Conservation (phyloP, 805 yeast genomes). For the Sporopachydermia lactativora region DNA sequence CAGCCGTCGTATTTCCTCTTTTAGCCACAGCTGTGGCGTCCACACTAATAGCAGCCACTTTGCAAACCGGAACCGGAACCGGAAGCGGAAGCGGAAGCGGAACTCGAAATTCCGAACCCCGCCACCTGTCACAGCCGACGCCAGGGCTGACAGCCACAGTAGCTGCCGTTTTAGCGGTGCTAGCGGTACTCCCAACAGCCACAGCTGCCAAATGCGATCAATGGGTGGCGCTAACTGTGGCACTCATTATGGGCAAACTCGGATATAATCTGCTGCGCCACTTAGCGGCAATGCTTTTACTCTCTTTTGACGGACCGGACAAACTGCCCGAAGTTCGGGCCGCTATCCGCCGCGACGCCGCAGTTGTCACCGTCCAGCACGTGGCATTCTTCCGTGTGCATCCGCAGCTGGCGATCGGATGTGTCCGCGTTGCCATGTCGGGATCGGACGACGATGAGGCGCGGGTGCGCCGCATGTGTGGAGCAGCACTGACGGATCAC, state of each 20-base stretch:
- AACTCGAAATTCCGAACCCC: not conserved
- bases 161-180: not conserved
- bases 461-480: conserved; percentile 15
- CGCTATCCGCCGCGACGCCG: conserved; percentile 13
- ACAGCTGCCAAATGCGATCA: not conserved
- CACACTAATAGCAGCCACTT: not conserved
- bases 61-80: not conserved
- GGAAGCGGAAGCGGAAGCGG: not conserved
- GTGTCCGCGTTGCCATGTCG: conserved; percentile 18
- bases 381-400: conserved; percentile 29
- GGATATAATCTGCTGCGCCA: conserved; percentile 22
- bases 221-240: not conserved
- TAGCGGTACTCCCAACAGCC: not conserved
- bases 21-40: not conserved
- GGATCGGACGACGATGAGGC: conserved; percentile 20
- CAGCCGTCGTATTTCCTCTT: no score
- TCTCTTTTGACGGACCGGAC: conserved; percentile 26
- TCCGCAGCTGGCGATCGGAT: conserved; percentile 26
- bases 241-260: not conserved
- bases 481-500: not conserved
- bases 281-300: conserved; percentile 28
- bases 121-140: no score
- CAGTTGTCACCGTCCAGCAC: conserved; percentile 18
- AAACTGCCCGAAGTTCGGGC: conserved; percentile 15
- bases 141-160: not conserved